These are phyloP conservation scores for Heterobasidion irregulare DNA, from an alignment of 1,284 basidiomycete species.

Conservation along the genomic window DNA sequence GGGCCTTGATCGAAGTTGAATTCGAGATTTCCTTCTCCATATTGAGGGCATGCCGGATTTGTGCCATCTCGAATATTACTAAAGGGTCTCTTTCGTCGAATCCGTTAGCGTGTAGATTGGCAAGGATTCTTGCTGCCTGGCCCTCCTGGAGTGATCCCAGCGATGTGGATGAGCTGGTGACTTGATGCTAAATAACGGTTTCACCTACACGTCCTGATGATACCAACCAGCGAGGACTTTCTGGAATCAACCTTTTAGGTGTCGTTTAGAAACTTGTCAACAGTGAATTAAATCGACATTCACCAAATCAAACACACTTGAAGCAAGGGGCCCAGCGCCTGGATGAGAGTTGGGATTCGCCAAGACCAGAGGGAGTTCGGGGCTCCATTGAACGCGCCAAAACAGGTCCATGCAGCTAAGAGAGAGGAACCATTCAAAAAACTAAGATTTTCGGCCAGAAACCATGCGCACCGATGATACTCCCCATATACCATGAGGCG, in stretches of 20 bases:
- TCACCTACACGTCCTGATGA: slow-evolving; percentile 44
- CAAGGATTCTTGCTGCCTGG: slow-evolving; percentile 41
- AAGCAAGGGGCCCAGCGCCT: slow-evolving; percentile 53
- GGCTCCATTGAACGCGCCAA: slow-evolving; percentile 40
- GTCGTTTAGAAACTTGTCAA: not conserved
- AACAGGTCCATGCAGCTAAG: slow-evolving; percentile 42
- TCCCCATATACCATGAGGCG: slow-evolving; percentile 57
- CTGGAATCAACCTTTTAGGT: slow-evolving; percentile 48
- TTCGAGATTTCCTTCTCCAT: slow-evolving; percentile 44
- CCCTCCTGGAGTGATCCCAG: slow-evolving; percentile 30
- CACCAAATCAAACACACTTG: slow-evolving; percentile 51
- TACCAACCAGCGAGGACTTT: slow-evolving; percentile 63
- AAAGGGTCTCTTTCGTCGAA: slow-evolving; percentile 43
- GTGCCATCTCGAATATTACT: slow-evolving; percentile 50
- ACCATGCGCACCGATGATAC: slow-evolving; percentile 39
- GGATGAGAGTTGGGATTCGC: slow-evolving; percentile 61
- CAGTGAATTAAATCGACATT: slow-evolving; percentile 1
- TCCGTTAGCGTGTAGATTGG: slow-evolving; percentile 57
- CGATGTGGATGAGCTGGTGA: not conserved
- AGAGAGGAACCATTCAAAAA: slow-evolving; percentile 1
- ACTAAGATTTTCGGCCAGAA: not conserved
- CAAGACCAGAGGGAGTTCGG: slow-evolving; percentile 51
- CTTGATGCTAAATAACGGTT: not conserved
- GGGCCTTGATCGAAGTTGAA: slow-evolving; percentile 36
- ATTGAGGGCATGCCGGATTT: slow-evolving; percentile 55